Evolutionary conservation across 306 rosid genomes (phyloP).

Genomic region (Acacia crassicarpa): DNA sequence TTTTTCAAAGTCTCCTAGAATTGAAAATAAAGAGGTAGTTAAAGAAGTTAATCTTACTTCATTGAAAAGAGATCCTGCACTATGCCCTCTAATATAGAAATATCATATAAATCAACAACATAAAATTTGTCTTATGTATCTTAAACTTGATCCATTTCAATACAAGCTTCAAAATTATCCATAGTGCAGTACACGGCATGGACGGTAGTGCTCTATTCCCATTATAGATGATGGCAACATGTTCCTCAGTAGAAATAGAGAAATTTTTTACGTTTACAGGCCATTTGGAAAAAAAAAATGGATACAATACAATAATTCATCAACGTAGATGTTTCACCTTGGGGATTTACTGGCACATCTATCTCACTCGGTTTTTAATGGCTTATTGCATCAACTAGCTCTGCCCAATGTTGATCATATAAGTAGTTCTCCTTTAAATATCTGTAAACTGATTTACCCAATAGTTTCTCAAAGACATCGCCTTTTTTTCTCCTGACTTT

Average conservation of each 20-base stretch:
- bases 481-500: background rate
- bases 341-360: background rate
- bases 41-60: too few relatives aligned
- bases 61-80: too few relatives aligned
- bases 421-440: background rate
- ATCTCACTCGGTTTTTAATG: background rate
- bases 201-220: constrained; percentile 63
- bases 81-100: too few relatives aligned
- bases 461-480: background rate
- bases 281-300: background rate
- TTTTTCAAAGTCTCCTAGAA: too few relatives aligned
- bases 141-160: too few relatives aligned
- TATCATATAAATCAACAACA: too few relatives aligned
- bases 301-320: background rate
- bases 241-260: background rate
- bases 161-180: constrained; percentile 42
- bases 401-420: background rate
- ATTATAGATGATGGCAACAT: constrained; percentile 2
- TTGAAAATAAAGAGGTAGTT: too few relatives aligned
- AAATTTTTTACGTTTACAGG: background rate
- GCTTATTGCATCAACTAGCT: background rate
- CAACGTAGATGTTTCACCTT: background rate
- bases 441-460: background rate
- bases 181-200: too few relatives aligned
- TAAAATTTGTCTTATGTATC: too few relatives aligned